Conservation (phyloP, 108 stramenopile species). For the Skeletonema potamos region DNA sequence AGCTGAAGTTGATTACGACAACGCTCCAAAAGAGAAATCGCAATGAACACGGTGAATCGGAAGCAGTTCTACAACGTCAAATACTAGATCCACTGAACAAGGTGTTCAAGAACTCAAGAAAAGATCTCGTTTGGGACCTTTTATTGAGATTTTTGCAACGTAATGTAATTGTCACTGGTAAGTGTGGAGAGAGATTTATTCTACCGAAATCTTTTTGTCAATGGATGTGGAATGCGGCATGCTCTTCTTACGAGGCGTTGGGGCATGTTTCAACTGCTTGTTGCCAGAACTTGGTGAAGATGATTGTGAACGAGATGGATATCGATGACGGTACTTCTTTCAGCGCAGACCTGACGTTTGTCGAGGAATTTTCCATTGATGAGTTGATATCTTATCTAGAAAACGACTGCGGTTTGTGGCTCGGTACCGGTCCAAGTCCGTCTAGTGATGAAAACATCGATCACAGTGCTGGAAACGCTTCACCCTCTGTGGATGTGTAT, state of each 20-base stretch:
- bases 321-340: not conserved
- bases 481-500: conserved; percentile 7
- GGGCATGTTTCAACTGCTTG: conserved; percentile 3
- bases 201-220: conserved; percentile 27
- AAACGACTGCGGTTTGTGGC: conserved; percentile 39
- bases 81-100: conserved; percentile 25
- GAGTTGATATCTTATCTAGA: conserved; percentile 27
- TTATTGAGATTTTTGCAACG: conserved; percentile 12
- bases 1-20: conserved; percentile 16
- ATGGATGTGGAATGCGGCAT: conserved; percentile 44
- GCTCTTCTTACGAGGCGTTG: conserved; percentile 12
- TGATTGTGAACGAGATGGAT: conserved; percentile 10
- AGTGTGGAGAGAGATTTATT: conserved; percentile 1
- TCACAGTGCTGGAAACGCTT: conserved; percentile 7
- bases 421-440: conserved; percentile 1
- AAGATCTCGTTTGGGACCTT: conserved; percentile 8
- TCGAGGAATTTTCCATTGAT: conserved; percentile 23
- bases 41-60: conserved; percentile 1
- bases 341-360: conserved; percentile 3
- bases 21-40: conserved; percentile 16
- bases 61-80: conserved; percentile 3
- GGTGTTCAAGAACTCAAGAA: conserved; percentile 14
- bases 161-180: conserved; percentile 22
- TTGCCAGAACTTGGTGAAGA: conserved; percentile 20
- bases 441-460: conserved; percentile 11